Evolutionary conservation across 2,329 filamentous ascomycete species (phyloP).

Genomic region (Botryotinia convoluta): DNA sequence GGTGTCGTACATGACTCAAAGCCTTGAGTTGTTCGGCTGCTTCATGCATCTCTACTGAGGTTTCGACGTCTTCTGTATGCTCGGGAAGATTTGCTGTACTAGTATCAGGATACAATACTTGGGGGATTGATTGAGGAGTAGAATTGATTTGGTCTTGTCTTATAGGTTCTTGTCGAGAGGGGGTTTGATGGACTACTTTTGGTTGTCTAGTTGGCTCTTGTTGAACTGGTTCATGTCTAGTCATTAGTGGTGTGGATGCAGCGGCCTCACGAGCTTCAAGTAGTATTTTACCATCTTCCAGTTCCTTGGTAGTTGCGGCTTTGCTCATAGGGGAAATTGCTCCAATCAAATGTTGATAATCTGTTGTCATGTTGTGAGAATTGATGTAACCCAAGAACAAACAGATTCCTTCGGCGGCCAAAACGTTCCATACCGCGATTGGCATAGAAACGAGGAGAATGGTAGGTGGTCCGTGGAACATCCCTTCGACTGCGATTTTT

Average conservation of each 20-base stretch:
- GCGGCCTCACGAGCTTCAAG: slow-evolving; percentile 43
- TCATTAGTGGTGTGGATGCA: slow-evolving; percentile 38
- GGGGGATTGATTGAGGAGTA: slow-evolving; percentile 31
- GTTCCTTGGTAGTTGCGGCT: slow-evolving; percentile 50
- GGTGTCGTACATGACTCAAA: slow-evolving; percentile 59
- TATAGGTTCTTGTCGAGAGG: slow-evolving; percentile 29
- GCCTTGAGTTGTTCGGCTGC: slow-evolving; percentile 66
- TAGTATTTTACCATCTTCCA: slow-evolving; percentile 57
- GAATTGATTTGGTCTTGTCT: slow-evolving; percentile 32
- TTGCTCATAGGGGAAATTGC: slow-evolving; percentile 41
- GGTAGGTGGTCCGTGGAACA: slow-evolving; percentile 65
- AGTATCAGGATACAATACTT: slow-evolving; percentile 32
- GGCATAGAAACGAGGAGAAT: slow-evolving; percentile 67
- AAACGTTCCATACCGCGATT: slow-evolving; percentile 59
- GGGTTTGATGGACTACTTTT: slow-evolving; percentile 22
- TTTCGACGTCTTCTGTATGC: slow-evolving; percentile 53
- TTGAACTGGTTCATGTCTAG: slow-evolving; percentile 44
- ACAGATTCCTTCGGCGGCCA: slow-evolving; percentile 65
- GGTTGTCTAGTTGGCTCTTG: slow-evolving; percentile 19
- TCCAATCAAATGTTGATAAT: slow-evolving; percentile 59
- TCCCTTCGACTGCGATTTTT: slow-evolving; percentile 62
- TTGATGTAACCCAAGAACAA: slow-evolving; percentile 64
- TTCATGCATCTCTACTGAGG: slow-evolving; percentile 68
- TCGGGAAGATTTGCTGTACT: slow-evolving; percentile 33
- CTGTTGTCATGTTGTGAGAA: slow-evolving; percentile 64